Base-by-base conservation (phyloP, 345 rosid species). In the Moricandia arvensis region DNA sequence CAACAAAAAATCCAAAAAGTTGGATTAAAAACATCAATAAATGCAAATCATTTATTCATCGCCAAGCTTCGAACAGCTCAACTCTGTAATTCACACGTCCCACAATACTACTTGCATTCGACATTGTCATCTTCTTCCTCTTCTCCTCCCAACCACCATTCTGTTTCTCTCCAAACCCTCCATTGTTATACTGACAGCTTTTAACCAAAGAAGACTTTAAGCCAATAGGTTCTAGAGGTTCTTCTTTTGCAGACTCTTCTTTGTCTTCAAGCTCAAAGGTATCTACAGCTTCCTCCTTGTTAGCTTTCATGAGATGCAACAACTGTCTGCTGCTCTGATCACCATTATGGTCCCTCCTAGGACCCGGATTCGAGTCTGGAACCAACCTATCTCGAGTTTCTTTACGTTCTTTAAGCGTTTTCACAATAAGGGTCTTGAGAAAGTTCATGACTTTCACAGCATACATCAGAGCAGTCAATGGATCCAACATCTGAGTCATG, bases 401-500 rank as follows among this genome's bases (percentile, higher is more conserved):
- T 81, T 86, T 86, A 76, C 99, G 84, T 59, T 83, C 97, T 81
- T 79, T 85, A 57, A 96, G 84, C 1, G 85, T 89, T 77, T 80
- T 88, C 8, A 74, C 80, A 10, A 89, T 79, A 33, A 96, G 96
- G 26, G 87, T 88, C 82, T 86, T 91, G 13, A 96, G 96, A 87
- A 96, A 88, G 79, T 96, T 96, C 98, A 96, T 96, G 73, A 96
- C 96, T 85, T 91, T 93, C 70, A 96, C 99, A 1, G 95, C 99
- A 68, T 96, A 88, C 99, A 96, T 90, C 76, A 96, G 76, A 64
- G 99, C 98, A 1, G 99, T 96, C 76, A 96, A 79, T 26, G 99
- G 99, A 86, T 96, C 99, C 16, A 91, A 79, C 99, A 95, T 90
- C 98, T 96, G 96, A 66, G 98, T 92, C 99, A 95, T 96, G 88